Evolutionary conservation across 345 rosid genomes (phyloP).

Genomic region (Erodium maritimum): DNA sequence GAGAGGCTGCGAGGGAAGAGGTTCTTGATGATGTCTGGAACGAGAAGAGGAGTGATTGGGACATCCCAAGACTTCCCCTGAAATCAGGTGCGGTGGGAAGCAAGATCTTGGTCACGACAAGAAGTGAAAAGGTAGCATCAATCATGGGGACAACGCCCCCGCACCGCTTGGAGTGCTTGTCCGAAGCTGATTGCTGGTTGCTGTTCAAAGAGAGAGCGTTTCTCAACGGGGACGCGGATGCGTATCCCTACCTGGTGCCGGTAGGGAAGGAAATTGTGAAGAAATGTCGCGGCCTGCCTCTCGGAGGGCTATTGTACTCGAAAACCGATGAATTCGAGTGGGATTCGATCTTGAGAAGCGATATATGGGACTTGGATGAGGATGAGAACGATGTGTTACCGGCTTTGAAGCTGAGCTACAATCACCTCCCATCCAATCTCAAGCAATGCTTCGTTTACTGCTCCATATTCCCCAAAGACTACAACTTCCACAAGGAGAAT

Average conservation of each 20-base stretch:
- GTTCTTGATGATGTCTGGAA: conserved; percentile 16
- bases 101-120: conserved; percentile 10
- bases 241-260: background rate
- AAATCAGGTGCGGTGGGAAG: conserved; percentile 7
- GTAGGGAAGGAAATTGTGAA: conserved; percentile 7
- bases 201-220: conserved; percentile 8
- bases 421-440: conserved; percentile 12
- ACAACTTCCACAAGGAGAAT: conserved; percentile 13
- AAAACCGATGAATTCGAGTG: conserved; percentile 5
- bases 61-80: background rate
- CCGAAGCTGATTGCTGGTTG: conserved; percentile 9
- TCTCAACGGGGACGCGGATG: background rate
- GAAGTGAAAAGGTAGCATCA: conserved; percentile 4
- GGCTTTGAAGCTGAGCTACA: conserved; percentile 12
- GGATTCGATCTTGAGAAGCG: conserved; percentile 1
- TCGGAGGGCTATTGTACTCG: conserved; percentile 7
- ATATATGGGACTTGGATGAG: conserved; percentile 6
- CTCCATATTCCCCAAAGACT: conserved; percentile 13
- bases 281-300: conserved; percentile 13
- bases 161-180: conserved; percentile 6
- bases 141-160: conserved; percentile 1
- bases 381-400: conserved; percentile 8
- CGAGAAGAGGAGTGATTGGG: conserved; percentile 2
- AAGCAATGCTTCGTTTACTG: conserved; percentile 16
- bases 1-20: conserved; percentile 6